Conservation (phyloP, 2,329 filamentous ascomycete genomes). For the Metarhizium anisopliae region DNA sequence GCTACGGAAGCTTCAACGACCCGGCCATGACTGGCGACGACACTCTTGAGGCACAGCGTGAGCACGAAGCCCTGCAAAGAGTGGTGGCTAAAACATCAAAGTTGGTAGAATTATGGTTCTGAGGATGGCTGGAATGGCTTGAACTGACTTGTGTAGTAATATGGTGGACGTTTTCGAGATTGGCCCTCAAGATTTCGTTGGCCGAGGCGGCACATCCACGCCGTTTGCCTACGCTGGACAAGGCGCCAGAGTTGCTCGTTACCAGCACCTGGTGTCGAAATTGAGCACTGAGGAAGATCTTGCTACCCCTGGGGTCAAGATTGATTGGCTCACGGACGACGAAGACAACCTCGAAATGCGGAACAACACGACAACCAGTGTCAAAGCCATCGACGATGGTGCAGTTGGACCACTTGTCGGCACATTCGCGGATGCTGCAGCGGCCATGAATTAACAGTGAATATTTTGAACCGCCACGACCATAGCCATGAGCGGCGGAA, state of each 20-base stretch:
- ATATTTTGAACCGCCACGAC: not conserved
- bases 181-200: constrained; percentile 38
- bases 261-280: constrained; percentile 53
- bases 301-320: constrained; percentile 32
- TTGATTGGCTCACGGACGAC: constrained; percentile 48
- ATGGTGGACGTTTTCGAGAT: constrained; percentile 62
- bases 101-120: constrained; percentile 22
- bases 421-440: constrained; percentile 51
- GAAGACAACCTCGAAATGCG: constrained; percentile 35
- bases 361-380: constrained; percentile 24
- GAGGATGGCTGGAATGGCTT: not conserved
- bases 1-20: constrained; percentile 56
- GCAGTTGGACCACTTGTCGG: constrained; percentile 40
- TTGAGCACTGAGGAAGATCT: constrained; percentile 38
- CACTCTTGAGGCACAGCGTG: constrained; percentile 52
- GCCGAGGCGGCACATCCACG: constrained; percentile 24
- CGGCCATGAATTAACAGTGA: constrained; percentile 32
- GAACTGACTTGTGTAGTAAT: constrained; percentile 35
- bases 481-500: not conserved
- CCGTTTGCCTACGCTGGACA: constrained; percentile 44
- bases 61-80: constrained; percentile 55
- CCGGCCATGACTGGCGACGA: constrained; percentile 45
- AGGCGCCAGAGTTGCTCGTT: constrained; percentile 46
- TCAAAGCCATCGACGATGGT: constrained; percentile 24
- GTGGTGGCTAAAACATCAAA: constrained; percentile 57